These are phyloP conservation scores for Trypanosoma lewisi DNA, from an alignment of 208 protist species.

Conservation along the genomic window DNA sequence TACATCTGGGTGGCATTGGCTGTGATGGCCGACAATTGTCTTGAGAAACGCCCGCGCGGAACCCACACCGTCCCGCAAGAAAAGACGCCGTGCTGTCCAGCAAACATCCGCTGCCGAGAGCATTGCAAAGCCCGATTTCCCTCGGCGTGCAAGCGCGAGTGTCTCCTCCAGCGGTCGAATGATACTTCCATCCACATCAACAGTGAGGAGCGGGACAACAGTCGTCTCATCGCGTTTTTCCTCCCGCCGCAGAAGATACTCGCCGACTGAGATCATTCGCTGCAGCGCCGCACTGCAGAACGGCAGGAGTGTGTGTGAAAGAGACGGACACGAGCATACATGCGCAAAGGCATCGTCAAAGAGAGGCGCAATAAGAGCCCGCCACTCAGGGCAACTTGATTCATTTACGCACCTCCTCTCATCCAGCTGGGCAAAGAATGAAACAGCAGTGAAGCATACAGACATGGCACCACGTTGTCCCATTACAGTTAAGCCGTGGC, in stretches of 20 bases:
- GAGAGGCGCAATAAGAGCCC: conserved; percentile 16
- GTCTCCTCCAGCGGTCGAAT: conserved; percentile 17
- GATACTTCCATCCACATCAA: background rate
- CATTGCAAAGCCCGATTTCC: conserved; percentile 7
- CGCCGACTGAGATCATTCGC: conserved; percentile 10
- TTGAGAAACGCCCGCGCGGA: conserved; percentile 24
- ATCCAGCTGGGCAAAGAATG: conserved; percentile 4
- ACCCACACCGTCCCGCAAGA: conserved; percentile 21
- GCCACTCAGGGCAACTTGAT: conserved; percentile 16
- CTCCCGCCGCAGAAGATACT: conserved; percentile 4
- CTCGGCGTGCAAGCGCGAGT: conserved; percentile 11
- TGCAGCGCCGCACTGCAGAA: conserved; percentile 23
- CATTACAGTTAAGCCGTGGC: conserved; percentile 7
- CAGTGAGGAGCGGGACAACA: background rate
- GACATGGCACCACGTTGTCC: conserved; percentile 25
- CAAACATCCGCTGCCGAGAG: conserved; percentile 20
- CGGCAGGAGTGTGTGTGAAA: conserved; percentile 21
- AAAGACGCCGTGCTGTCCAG: conserved; percentile 15
- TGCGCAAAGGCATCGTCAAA: conserved; percentile 28
- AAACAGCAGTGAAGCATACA: conserved; percentile 9
- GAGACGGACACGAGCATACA: conserved; percentile 9
- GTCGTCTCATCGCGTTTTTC: background rate
- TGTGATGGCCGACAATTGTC: conserved; percentile 13
- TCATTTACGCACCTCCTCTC: background rate
- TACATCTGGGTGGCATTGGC: conserved; percentile 6